A percentile compares a stretch with the other conserved stretches of the same genome.
Evolutionary conservation across 768 basidiomycete genomes (phyloP).

Genomic region (Phlegmacium glaucopus): DNA sequence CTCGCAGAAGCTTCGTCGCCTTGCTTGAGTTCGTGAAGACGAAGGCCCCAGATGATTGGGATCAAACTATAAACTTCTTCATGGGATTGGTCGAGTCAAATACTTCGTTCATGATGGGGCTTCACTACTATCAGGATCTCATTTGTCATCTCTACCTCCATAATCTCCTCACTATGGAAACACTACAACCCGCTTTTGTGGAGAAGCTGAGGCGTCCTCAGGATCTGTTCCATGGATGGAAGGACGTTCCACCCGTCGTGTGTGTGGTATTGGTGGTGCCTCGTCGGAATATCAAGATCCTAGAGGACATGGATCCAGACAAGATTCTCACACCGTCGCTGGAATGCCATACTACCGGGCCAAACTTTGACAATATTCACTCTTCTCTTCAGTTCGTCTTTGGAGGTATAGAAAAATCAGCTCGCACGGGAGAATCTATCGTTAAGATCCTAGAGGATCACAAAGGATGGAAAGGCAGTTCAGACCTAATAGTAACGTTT

Average conservation of each 20-base stretch:
- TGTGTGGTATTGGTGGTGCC: constrained; percentile 35
- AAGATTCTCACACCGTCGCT: constrained; percentile 27
- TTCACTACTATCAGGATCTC: constrained; percentile 35
- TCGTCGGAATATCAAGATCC: constrained; percentile 20
- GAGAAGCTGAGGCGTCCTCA: constrained; percentile 6
- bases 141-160: constrained; percentile 32
- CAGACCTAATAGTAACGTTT: constrained; percentile 34
- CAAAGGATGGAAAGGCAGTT: constrained; percentile 28
- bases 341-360: constrained; percentile 28
- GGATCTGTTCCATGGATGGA: constrained; percentile 29
- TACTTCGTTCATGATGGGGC: constrained; percentile 21
- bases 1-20: constrained; percentile 42
- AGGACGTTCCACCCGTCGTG: constrained; percentile 33
- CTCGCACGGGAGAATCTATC: constrained; percentile 3
- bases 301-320: constrained; percentile 20
- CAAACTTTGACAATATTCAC: constrained; percentile 27
- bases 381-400: constrained; percentile 30
- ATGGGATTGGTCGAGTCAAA: constrained; percentile 21
- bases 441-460: constrained; percentile 29
- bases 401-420: constrained; percentile 20
- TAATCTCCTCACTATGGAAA: constrained; percentile 18
- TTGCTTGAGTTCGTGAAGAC: constrained; percentile 40
- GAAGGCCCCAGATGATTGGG: constrained; percentile 39
- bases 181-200: constrained; percentile 8
- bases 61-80: constrained; percentile 32